Evolutionary conservation across 768 basidiomycete species (phyloP).

Genomic region (Sutorius australiensis): DNA sequence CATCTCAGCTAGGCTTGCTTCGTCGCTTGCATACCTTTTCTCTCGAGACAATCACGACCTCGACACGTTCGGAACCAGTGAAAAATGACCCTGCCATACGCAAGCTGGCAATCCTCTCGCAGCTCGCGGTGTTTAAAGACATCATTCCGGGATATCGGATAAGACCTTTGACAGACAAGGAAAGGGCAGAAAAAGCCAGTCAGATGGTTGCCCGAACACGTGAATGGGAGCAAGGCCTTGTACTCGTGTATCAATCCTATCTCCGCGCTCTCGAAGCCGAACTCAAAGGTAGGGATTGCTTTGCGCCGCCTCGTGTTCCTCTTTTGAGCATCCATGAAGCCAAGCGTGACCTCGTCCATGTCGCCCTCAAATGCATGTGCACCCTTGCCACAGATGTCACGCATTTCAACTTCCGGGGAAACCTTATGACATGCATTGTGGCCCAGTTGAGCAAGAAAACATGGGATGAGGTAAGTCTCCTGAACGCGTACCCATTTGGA

Average conservation of each 20-base stretch:
- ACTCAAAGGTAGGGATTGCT: slow-evolving; percentile 57
- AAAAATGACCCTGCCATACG: slow-evolving; percentile 79
- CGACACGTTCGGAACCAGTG: slow-evolving; percentile 65
- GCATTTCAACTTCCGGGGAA: slow-evolving; percentile 95
- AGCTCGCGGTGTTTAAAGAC: slow-evolving; percentile 93
- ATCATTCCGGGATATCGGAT: slow-evolving; percentile 96
- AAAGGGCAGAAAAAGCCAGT: slow-evolving; percentile 89
- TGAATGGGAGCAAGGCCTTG: slow-evolving; percentile 95
- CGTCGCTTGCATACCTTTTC: slow-evolving; percentile 88
- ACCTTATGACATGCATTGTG: slow-evolving; percentile 86
- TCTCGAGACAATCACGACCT: slow-evolving; percentile 66
- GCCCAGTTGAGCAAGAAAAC: slow-evolving; percentile 77
- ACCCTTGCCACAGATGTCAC: slow-evolving; percentile 76
- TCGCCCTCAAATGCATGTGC: slow-evolving; percentile 83
- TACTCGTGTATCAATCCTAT: slow-evolving; percentile 84
- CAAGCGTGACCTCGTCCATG: slow-evolving; percentile 60
- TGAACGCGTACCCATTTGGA: slow-evolving; percentile 2
- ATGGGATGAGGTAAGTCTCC: slow-evolving; percentile 76
- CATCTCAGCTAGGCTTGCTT: slow-evolving; percentile 73
- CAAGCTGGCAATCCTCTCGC: slow-evolving; percentile 83
- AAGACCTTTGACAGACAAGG: slow-evolving; percentile 82
- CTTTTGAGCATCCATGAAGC: slow-evolving; percentile 38
- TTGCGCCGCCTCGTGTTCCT: slow-evolving; percentile 17
- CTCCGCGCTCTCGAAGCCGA: slow-evolving; percentile 82
- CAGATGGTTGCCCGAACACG: slow-evolving; percentile 87